These are phyloP conservation scores for Bryum argenteum DNA, from an alignment of 225 moss, liverwort and hornwort genomes.

Conservation along the genomic window DNA sequence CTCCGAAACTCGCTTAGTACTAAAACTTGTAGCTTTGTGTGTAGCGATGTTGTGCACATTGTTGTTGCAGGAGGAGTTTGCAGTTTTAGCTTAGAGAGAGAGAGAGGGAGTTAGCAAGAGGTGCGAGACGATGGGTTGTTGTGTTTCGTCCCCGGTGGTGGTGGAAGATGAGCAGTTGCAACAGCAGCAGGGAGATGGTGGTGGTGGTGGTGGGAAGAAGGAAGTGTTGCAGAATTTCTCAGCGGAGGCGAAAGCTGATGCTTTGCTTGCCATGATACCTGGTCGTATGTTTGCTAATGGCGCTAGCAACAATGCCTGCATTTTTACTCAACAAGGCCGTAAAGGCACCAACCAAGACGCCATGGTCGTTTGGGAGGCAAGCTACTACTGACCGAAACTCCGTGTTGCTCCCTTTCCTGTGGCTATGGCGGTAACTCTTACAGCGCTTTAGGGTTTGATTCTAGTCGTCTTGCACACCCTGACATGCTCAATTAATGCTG, in stretches of 20 bases:
- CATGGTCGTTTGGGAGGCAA: slow-evolving; percentile 72
- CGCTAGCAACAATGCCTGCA: slow-evolving; percentile 52
- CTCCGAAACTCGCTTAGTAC: no score
- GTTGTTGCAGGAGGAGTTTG: slow-evolving; percentile 28
- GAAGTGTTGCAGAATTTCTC: slow-evolving; percentile 40
- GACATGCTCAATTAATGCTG: not conserved
- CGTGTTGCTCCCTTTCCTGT: not conserved
- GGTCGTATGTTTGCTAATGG: slow-evolving; percentile 60
- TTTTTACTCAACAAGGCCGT: slow-evolving; percentile 61
- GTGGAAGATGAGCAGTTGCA: slow-evolving; percentile 16
- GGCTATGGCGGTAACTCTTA: not conserved
- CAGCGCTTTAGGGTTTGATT: slow-evolving; percentile 33
- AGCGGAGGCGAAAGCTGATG: slow-evolving; percentile 53
- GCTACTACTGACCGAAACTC: not conserved
- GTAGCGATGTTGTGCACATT: not conserved
- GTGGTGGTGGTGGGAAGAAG: slow-evolving; percentile 35
- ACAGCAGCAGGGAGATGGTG: no score
- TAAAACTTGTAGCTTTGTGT: no score
- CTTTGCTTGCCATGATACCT: slow-evolving; percentile 51
- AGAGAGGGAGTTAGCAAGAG: no score
- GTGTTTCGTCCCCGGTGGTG: slow-evolving; percentile 46
- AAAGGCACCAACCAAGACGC: slow-evolving; percentile 70
- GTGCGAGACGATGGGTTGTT: slow-evolving; percentile 45
- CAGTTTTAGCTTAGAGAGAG: slow-evolving; percentile 2
- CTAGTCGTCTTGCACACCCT: slow-evolving; percentile 16